Evolutionary conservation across 805 yeast genomes (phyloP), one percentile per base, ranked within the genome.

Genomic region (Kluyveromyces lactis): DNA sequence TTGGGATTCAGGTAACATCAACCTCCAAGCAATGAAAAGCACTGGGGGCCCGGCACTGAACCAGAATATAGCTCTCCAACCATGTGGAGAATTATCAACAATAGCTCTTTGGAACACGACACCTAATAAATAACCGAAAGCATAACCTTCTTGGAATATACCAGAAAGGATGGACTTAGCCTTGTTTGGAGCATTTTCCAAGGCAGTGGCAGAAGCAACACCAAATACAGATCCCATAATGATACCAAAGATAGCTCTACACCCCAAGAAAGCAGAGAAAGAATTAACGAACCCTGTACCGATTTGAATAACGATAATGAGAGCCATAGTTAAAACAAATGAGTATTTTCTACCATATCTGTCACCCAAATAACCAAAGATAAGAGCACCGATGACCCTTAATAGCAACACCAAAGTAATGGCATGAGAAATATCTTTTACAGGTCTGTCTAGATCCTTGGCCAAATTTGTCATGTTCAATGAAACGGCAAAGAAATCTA

Each of bases 141-240:
- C 80, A 49, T 80, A 86, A 44, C 95, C 95, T 56, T 84, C 82
- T 60, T 85, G 95, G 55, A 86, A 74, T 31, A 83, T 58, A 35
- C 85, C 86, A 26, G 79, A 72, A 35, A 79, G 59, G 42, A 78
- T 66, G 33, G 84, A 81, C 50, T 81, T 70, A 11, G 85, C 75
- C 19, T 60, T 64, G 2, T 54, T 52, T 1, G 86, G 86, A 37
- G 77, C 69, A 51, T 79, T 81, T 47, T 79, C 84, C 26, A 81
- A 64, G 7, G 86, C 77, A 3, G 79, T 75, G 10, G 82, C 80
- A 18, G 79, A 72, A 23, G 79, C 74, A 39, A 75, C 72, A 31
- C 85, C 85, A 52, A 70, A 81, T 32, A 78, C 62, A 36, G 85
- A 86, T 24, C 86, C 87, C 84, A 81, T 77, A 34, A 77, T 73